These are phyloP conservation scores for Penicillium sp. DNA, from an alignment of 2,329 filamentous ascomycete species.

Conservation along the genomic window DNA sequence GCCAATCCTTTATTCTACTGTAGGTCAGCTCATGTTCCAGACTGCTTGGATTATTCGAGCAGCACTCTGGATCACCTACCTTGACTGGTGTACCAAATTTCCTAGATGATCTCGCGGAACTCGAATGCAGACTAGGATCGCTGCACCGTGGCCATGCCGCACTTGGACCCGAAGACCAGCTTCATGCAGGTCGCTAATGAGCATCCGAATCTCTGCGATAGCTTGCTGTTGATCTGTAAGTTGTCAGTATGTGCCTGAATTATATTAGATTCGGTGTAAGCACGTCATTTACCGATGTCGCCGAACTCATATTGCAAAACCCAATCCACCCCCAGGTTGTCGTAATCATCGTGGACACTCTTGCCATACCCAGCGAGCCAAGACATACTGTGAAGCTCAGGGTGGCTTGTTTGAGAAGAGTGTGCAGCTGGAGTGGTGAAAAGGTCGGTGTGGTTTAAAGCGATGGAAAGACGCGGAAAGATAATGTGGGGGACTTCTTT, in stretches of 20 bases:
- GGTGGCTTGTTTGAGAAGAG: not conserved
- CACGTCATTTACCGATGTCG: constrained; percentile 54
- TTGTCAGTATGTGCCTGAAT: constrained; percentile 14
- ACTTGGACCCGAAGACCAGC: constrained; percentile 88
- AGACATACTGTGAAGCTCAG: constrained; percentile 22
- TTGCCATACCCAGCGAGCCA: constrained; percentile 24
- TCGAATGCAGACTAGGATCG: constrained; percentile 77
- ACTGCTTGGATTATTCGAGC: no score
- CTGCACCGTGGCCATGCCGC: constrained; percentile 69
- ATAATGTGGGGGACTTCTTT: constrained; percentile 1
- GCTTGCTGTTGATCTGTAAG: constrained; percentile 63
- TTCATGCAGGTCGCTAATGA: constrained; percentile 68
- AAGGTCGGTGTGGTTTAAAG: not conserved
- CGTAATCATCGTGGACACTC: constrained; percentile 47
- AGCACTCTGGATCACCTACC: constrained; percentile 42
- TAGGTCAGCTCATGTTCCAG: not conserved
- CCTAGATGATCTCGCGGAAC: constrained; percentile 72
- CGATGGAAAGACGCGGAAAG: not conserved
- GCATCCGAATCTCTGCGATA: constrained; percentile 69
- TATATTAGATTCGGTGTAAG: not conserved
- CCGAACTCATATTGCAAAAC: constrained; percentile 76
- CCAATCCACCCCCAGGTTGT: constrained; percentile 76
- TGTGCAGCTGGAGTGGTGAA: not conserved
- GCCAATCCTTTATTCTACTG: constrained; percentile 80
- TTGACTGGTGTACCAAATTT: constrained; percentile 77